phyloP scores from a whole-genome alignment of 208 protist genomes.

The Leishmania braziliensis region DNA sequence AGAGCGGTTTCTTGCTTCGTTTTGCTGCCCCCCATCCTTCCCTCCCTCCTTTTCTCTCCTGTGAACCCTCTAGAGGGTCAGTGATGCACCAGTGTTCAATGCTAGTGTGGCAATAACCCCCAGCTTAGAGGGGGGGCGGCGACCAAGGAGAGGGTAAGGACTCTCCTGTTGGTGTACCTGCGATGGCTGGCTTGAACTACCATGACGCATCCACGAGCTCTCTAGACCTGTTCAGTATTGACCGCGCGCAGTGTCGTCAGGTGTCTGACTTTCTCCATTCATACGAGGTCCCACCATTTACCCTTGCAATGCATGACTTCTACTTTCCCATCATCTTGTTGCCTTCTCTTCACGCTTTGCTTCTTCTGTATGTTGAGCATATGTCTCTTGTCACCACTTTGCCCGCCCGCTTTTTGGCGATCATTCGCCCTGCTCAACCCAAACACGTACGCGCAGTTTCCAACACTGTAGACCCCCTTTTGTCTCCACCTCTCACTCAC shows the following conservation, averaged over 20 bases:
- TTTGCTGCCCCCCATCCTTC: neutral
- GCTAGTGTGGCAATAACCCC: neutral
- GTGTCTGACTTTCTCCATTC: neutral
- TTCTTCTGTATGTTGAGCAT: neutral
- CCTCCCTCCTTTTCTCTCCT: neutral
- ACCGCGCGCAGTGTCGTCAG: neutral
- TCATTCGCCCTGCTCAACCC: neutral
- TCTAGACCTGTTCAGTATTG: neutral
- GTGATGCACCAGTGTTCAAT: neutral
- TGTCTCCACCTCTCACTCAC: neutral
- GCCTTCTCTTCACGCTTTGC: neutral
- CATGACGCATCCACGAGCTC: neutral
- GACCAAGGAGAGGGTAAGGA: neutral
- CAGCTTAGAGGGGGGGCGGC: neutral
- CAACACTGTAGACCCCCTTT: neutral
- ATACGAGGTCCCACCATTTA: neutral
- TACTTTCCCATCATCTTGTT: neutral
- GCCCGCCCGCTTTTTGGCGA: neutral
- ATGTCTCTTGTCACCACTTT: neutral
- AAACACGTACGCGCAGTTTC: neutral
- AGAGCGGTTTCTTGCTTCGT: neutral
- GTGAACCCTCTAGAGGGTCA: neutral
- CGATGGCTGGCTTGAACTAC: neutral
- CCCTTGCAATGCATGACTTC: neutral
- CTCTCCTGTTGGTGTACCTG: neutral